phyloP scores from a whole-genome alignment of 2,329 filamentous ascomycete genomes.

The Diaporthe capsici region DNA sequence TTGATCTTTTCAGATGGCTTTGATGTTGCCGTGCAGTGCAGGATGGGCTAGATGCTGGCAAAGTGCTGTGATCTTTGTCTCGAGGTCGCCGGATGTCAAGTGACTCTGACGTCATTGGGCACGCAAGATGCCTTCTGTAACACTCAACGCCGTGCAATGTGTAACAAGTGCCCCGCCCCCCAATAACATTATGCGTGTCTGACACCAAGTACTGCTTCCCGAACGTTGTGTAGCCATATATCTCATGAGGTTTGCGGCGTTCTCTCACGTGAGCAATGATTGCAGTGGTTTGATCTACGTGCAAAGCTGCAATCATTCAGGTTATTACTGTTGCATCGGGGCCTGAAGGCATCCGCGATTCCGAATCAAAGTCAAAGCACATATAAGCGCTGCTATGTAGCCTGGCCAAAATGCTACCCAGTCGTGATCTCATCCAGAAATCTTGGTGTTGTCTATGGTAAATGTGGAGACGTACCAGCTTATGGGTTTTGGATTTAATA shows the following conservation, averaged over 20 bases:
- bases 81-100: background rate
- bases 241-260: background rate
- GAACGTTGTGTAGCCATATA: background rate
- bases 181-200: background rate
- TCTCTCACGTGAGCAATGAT: background rate
- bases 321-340: background rate
- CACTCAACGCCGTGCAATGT: constrained; percentile 13
- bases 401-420: background rate
- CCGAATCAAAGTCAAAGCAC: background rate
- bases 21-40: background rate
- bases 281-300: background rate
- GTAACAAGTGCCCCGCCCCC: background rate
- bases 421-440: background rate
- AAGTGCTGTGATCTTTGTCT: background rate
- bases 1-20: background rate
- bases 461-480: background rate
- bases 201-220: background rate
- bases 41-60: background rate
- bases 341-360: background rate
- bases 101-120: constrained; percentile 27
- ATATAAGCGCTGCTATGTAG: no score
- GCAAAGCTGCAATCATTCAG: background rate
- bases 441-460: no score
- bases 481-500: background rate
- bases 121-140: constrained; percentile 3